Evolutionary conservation across 352 stramenopile genomes (phyloP).

Genomic region (Pythium phragmitis): DNA sequence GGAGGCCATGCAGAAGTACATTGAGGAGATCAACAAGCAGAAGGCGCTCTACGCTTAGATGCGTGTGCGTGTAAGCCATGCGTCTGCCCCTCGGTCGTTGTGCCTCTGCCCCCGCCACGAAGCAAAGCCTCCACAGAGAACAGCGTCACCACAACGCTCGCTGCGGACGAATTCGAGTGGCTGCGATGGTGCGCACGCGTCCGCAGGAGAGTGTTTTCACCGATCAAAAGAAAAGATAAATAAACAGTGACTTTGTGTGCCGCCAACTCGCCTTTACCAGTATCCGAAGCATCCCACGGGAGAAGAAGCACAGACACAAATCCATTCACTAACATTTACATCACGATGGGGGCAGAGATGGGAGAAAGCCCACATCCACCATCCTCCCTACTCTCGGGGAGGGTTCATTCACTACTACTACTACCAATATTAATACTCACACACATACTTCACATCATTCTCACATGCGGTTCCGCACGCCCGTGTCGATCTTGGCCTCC

Average conservation of each 20-base stretch:
- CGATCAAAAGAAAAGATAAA: neutral
- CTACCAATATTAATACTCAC: neutral
- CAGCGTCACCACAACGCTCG: neutral
- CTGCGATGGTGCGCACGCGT: neutral
- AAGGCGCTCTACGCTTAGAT: slow-evolving; percentile 81
- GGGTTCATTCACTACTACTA: neutral
- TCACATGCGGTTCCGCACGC: slow-evolving; percentile 23
- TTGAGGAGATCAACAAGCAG: slow-evolving; percentile 81
- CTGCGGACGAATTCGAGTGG: neutral
- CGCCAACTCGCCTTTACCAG: neutral
- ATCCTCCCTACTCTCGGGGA: neutral
- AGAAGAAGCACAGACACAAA: neutral
- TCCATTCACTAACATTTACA: neutral
- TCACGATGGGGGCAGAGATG: neutral
- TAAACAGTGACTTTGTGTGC: neutral
- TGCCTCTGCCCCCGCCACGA: neutral
- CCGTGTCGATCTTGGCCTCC: slow-evolving; percentile 71
- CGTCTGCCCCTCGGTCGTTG: too few species aligned
- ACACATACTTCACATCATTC: neutral
- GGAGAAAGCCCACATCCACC: too few species aligned
- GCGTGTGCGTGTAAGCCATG: neutral
- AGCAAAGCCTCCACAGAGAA: neutral
- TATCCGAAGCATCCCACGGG: neutral
- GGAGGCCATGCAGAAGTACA: slow-evolving; percentile 88
- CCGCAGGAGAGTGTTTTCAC: too few species aligned